Percentiles rank a stretch among this genome's conserved stretches.
Conservation (phyloP, 305 asterid genomes). For the Ajuga reptans region DNA sequence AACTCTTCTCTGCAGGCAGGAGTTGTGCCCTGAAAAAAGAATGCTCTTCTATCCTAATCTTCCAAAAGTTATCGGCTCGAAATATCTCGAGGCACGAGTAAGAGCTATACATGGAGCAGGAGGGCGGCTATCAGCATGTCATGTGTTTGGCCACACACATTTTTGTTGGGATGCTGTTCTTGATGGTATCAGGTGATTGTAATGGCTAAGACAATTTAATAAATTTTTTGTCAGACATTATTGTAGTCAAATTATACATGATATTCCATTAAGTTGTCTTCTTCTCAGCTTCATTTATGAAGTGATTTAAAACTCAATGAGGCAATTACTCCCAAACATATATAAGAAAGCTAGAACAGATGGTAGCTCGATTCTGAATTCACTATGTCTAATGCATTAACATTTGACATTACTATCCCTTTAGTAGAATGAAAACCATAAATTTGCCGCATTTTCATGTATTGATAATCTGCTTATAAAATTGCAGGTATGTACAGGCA, state of each 20-base stretch:
- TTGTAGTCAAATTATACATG: not conserved
- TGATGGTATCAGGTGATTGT: constrained; percentile 63
- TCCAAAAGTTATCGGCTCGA: constrained; percentile 71
- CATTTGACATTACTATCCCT: not conserved
- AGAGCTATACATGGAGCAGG: constrained; percentile 54
- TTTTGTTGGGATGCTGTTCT: constrained; percentile 76
- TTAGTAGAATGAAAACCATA: not conserved
- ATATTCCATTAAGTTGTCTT: not conserved
- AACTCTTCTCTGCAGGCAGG: constrained; percentile 50
- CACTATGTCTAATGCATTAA: not conserved
- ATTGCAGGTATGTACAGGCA: constrained; percentile 69
- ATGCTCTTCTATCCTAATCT: constrained; percentile 91
- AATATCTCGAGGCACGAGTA: constrained; percentile 64
- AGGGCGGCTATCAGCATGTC: constrained; percentile 50
- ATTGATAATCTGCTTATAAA: not conserved
- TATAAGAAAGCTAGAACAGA: not conserved
- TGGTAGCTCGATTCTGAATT: not conserved
- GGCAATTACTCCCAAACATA: not conserved
- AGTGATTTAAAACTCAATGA: not conserved
- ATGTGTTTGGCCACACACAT: constrained; percentile 86
- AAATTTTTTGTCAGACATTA: too few relatives aligned
- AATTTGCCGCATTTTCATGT: not conserved
- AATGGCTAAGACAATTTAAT: too few relatives aligned
- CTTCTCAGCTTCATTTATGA: not conserved
- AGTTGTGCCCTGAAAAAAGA: constrained; percentile 87